Conservation (phyloP, 2,329 filamentous ascomycete genomes). For the Aspergillus floridensis region DNA sequence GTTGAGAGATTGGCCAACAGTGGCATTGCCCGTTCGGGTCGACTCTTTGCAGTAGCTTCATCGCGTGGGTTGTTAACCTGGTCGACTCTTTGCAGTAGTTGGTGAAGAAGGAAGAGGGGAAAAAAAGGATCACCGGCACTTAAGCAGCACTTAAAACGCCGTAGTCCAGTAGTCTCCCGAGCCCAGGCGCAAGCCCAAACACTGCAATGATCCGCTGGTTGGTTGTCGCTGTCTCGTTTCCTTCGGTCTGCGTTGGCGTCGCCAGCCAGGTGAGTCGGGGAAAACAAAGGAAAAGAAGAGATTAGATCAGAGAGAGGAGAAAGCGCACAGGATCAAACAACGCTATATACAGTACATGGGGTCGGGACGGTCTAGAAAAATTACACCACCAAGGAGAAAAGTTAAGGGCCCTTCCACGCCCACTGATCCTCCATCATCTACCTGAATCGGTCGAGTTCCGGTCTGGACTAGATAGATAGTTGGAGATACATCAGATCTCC, state of each 20-base stretch:
- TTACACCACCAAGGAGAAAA: slow-evolving; percentile 1
- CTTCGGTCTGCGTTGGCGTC: neutral
- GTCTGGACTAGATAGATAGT: neutral
- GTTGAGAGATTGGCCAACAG: slow-evolving; percentile 9
- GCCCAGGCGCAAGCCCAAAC: slow-evolving; percentile 16
- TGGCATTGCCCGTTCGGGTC: slow-evolving; percentile 4
- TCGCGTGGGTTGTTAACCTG: slow-evolving; percentile 9
- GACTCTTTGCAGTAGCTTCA: neutral
- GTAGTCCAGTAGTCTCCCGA: slow-evolving; percentile 13
- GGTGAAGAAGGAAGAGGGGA: neutral
- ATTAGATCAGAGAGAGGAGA: neutral
- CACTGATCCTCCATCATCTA: neutral
- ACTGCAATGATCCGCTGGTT: slow-evolving; percentile 13
- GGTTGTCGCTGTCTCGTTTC: slow-evolving; percentile 2
- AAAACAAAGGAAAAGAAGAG: neutral
- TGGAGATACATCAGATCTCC: neutral
- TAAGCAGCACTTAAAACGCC: slow-evolving; percentile 12
- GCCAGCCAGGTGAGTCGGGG: neutral
- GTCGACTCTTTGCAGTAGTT: neutral
- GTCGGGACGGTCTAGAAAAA: neutral
- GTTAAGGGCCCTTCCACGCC: neutral
- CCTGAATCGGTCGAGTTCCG: neutral
- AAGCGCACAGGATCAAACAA: neutral
- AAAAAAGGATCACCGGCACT: slow-evolving; percentile 17
- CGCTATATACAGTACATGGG: neutral